Evolutionary conservation across 352 stramenopile genomes (phyloP).

Genomic region (Aphanomyces euteiches): DNA sequence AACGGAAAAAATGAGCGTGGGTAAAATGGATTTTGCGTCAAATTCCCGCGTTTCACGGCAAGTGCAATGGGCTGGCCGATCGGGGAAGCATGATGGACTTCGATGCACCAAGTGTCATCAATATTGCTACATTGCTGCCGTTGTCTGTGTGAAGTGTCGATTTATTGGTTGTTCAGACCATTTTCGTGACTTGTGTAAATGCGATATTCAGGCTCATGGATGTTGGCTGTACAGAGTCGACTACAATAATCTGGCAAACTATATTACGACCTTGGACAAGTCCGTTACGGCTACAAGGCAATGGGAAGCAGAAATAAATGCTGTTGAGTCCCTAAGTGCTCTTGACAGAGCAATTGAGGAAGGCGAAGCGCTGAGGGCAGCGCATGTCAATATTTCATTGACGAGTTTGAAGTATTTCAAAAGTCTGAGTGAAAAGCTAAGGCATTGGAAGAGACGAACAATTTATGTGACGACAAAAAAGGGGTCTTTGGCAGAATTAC

Average conservation of each 20-base stretch:
- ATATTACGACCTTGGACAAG: not conserved
- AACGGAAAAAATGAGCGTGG: constrained; percentile 31
- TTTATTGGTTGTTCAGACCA: constrained; percentile 75
- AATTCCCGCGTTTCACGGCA: constrained; percentile 51
- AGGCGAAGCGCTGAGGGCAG: too few species aligned
- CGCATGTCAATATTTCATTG: too few species aligned
- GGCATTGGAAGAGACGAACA: too few species aligned
- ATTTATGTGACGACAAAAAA: too few species aligned
- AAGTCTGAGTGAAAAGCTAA: too few species aligned
- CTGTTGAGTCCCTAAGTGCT: too few species aligned
- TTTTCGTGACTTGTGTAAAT: constrained; percentile 76
- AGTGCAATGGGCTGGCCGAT: constrained; percentile 77
- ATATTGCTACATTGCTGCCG: constrained; percentile 82
- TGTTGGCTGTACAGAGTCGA: constrained; percentile 21
- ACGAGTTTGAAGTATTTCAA: too few species aligned
- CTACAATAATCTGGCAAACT: constrained; percentile 7
- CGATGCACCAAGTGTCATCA: constrained; percentile 75
- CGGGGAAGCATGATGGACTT: constrained; percentile 67
- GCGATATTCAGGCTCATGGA: constrained; percentile 31
- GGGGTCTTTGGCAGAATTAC: too few species aligned
- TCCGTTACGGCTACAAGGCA: too few species aligned
- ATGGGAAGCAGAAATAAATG: too few species aligned
- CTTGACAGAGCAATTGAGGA: too few species aligned
- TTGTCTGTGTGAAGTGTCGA: constrained; percentile 71
- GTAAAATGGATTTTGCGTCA: constrained; percentile 28